Conservation (phyloP, 2,329 filamentous ascomycete genomes). For the Graphilbum sp. region DNA sequence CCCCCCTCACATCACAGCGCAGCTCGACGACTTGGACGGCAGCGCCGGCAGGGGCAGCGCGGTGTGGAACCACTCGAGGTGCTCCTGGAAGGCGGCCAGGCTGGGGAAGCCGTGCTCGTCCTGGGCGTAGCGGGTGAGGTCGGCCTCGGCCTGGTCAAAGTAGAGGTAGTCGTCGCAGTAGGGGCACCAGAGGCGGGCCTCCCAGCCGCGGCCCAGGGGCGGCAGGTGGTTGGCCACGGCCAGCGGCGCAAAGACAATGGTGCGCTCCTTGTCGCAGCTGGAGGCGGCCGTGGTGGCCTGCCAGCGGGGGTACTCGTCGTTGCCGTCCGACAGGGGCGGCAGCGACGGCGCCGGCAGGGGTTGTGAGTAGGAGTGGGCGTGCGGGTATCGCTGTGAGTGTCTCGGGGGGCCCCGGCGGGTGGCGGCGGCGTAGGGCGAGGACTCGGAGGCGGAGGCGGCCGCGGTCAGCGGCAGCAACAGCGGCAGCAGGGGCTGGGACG, state of each 20-base stretch:
- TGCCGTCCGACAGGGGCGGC: constrained; percentile 1
- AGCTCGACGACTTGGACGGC: constrained; percentile 19
- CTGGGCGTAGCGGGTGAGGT: constrained; percentile 27
- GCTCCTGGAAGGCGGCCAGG: constrained; percentile 31
- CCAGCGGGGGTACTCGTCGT: constrained; percentile 26
- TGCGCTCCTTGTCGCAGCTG: constrained; percentile 25
- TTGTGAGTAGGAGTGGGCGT: not conserved
- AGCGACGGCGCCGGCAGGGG: constrained; percentile 4
- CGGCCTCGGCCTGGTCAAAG: constrained; percentile 34
- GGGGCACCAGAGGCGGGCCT: constrained; percentile 34
- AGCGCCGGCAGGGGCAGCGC: constrained; percentile 21
- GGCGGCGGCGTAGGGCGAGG: too few species aligned
- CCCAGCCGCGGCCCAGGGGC: constrained; percentile 33
- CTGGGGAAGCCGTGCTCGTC: constrained; percentile 32
- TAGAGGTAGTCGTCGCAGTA: constrained; percentile 39
- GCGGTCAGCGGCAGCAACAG: not conserved
- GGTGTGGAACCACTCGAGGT: constrained; percentile 40
- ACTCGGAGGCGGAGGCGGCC: too few species aligned
- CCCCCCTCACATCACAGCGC: constrained; percentile 14
- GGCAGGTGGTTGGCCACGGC: constrained; percentile 41
- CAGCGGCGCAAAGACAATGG: constrained; percentile 37
- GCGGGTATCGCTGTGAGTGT: too few species aligned
- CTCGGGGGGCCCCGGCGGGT: too few species aligned
- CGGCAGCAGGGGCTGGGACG: not conserved
- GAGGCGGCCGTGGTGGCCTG: constrained; percentile 29